Evolutionary conservation across 2,329 filamentous ascomycete species (phyloP).

Genomic region (Monilinia vaccinii-corymbosi): DNA sequence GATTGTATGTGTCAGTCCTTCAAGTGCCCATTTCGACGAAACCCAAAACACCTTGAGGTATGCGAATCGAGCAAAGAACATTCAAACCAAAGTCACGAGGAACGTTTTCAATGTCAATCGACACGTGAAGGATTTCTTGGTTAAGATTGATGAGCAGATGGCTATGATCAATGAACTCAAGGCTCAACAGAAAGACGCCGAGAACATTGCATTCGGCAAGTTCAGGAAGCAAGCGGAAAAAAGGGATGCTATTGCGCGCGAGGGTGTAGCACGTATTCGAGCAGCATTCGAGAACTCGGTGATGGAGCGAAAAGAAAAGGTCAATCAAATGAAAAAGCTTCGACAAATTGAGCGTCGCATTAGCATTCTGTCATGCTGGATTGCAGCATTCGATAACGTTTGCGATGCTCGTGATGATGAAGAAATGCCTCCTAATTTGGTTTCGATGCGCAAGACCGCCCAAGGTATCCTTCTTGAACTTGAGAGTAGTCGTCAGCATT

Average conservation of each 20-base stretch:
- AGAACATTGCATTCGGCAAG: conserved; percentile 72
- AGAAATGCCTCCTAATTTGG: conserved; percentile 59
- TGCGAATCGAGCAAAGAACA: conserved; percentile 96
- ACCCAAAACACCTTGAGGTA: conserved; percentile 97
- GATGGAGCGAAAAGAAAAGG: conserved; percentile 68
- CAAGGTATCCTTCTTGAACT: conserved; percentile 82
- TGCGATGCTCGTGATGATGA: conserved; percentile 64
- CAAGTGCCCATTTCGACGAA: conserved; percentile 93
- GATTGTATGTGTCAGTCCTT: conserved; percentile 98
- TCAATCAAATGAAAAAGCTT: conserved; percentile 71
- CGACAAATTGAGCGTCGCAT: conserved; percentile 79
- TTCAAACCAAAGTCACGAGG: conserved; percentile 97
- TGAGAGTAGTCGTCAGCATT: conserved; percentile 82
- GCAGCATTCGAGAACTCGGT: conserved; percentile 75
- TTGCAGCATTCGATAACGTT: conserved; percentile 79
- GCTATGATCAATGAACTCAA: conserved; percentile 93
- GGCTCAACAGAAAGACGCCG: conserved; percentile 83
- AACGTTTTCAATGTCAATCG: conserved; percentile 99
- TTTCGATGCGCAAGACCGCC: conserved; percentile 76
- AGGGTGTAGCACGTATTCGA: conserved; percentile 72
- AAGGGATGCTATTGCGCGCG: conserved; percentile 63
- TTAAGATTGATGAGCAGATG: conserved; percentile 99
- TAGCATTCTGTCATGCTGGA: conserved; percentile 79
- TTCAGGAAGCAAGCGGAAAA: conserved; percentile 88
- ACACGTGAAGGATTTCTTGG: conserved; percentile 97